Percentiles rank a stretch among this genome's conserved stretches.
Evolutionary conservation across 768 basidiomycete genomes (phyloP).

Genomic region (Leccinellum luteum): DNA sequence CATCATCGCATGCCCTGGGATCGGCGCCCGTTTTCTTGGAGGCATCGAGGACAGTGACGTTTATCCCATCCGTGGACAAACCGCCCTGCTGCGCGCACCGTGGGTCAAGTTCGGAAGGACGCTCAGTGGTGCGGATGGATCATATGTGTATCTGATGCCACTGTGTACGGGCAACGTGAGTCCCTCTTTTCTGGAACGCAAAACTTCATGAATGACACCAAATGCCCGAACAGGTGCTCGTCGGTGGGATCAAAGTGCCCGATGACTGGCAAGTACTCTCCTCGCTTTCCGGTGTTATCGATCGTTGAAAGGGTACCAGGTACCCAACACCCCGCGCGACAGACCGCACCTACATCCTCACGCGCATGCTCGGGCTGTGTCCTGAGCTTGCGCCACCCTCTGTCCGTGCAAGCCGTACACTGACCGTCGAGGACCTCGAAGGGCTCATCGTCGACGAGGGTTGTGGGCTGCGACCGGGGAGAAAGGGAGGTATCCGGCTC

Average conservation of each 20-base stretch:
- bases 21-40: conserved; percentile 53
- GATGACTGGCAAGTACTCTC: conserved; percentile 55
- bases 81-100: conserved; percentile 43
- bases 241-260: conserved; percentile 57
- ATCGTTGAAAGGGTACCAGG: conserved; percentile 34
- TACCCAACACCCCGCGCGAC: conserved; percentile 63
- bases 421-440: conserved; percentile 49
- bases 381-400: conserved; percentile 59
- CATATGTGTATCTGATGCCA: conserved; percentile 37
- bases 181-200: neutral
- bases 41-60: conserved; percentile 50
- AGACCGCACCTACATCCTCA: conserved; percentile 58
- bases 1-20: conserved; percentile 67
- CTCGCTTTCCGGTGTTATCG: neutral
- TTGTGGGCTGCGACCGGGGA: conserved; percentile 63
- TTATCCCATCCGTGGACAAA: conserved; percentile 48
- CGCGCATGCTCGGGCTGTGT: conserved; percentile 47
- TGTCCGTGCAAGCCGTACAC: conserved; percentile 42
- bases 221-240: conserved; percentile 38
- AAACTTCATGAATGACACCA: neutral
- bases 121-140: conserved; percentile 30
- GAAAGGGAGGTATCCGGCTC: conserved; percentile 67
- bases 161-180: conserved; percentile 40
- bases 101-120: conserved; percentile 43
- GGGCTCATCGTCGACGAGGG: conserved; percentile 50